Evolutionary conservation across 2,329 filamentous ascomycete genomes (phyloP).

Genomic region (Chlorencoelia australis): DNA sequence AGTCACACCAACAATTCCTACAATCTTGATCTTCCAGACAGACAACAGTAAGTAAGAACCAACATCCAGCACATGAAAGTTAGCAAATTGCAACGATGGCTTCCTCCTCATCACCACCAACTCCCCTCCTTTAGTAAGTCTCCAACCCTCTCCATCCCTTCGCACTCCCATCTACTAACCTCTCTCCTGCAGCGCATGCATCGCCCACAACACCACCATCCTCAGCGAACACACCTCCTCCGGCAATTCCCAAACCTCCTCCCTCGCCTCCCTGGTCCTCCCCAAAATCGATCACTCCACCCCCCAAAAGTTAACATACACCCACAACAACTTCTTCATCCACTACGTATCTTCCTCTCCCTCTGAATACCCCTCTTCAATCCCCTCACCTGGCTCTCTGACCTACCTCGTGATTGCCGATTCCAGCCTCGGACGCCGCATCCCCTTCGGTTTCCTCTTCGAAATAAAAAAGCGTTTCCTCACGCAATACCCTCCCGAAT

Average conservation of each 20-base stretch:
- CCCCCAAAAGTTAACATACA: constrained; percentile 87
- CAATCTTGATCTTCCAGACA: too few species aligned
- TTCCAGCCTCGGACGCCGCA: constrained; percentile 68
- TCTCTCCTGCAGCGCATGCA: constrained; percentile 59
- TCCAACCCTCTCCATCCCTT: background rate
- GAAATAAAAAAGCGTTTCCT: constrained; percentile 88
- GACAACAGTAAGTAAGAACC: too few species aligned
- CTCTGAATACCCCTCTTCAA: constrained; percentile 45
- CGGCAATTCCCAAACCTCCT: constrained; percentile 71
- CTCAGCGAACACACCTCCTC: constrained; percentile 86
- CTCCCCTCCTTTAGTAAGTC: constrained; percentile 63
- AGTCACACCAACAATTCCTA: too few species aligned
- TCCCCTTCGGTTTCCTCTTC: constrained; percentile 86
- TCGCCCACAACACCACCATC: constrained; percentile 88
- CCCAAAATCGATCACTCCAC: constrained; percentile 80
- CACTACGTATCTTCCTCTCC: constrained; percentile 89
- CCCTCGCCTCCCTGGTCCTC: constrained; percentile 84
- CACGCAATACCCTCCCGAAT: constrained; percentile 51
- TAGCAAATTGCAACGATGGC: constrained; percentile 45
- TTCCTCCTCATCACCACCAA: constrained; percentile 57
- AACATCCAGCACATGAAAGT: too few species aligned
- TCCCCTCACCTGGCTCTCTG: constrained; percentile 62
- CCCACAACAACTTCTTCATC: constrained; percentile 83
- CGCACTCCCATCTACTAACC: background rate
- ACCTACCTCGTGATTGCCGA: constrained; percentile 89